Base-by-base conservation (phyloP, 257 asterid species). In the Hygrophila difformis region DNA sequence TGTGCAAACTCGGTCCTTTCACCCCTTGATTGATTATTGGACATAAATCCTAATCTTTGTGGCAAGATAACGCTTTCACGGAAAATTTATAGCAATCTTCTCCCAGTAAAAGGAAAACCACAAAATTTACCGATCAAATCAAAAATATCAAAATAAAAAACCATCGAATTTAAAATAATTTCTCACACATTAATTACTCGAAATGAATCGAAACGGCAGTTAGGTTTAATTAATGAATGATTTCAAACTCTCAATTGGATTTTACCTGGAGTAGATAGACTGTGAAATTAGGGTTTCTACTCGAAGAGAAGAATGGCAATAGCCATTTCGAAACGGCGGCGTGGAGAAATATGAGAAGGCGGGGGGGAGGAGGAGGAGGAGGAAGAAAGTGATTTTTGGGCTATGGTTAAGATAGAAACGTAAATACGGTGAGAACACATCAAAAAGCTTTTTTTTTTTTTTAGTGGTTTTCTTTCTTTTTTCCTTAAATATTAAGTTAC, bases 121-220 rank as follows among this genome's bases (percentile, higher is more conserved):
- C n/a, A n/a, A n/a, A n/a, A 86, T 82, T 78, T 73, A 43, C 76
- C 70, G 61, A 77, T 74, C 74, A 67, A 65, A 67, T 47, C 55
- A 64, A 47, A 51, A 46, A 12, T 3, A 10, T 33, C 37, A 33
- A 33, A 33, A 5, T 10, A 33, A 3, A 24, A 24, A 24, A 24
- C 5, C 29, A 24, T 24, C 29, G 7, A 24, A 24, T 2, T 24
- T 7, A 24, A n/a, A n/a, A 33, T 33, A 5, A 33, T 9, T 33
- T 33, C 10, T 33, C 8, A 33, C 37, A 9, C 37, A 4, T 5
- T 33, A 6, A 33, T 5, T 8, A 26, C 31, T 26, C 8, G 31
- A 26, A 26, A 33, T 2, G 3, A 5, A 33, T 33, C 37, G 6
- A 9, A 0, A 12, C 2, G 12, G 37, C 37, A 3, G 37, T 33